A percentile compares a stretch with the other conserved stretches of the same genome.
Evolutionary conservation across 306 rosid genomes (phyloP).

Genomic region (Pueraria montana): DNA sequence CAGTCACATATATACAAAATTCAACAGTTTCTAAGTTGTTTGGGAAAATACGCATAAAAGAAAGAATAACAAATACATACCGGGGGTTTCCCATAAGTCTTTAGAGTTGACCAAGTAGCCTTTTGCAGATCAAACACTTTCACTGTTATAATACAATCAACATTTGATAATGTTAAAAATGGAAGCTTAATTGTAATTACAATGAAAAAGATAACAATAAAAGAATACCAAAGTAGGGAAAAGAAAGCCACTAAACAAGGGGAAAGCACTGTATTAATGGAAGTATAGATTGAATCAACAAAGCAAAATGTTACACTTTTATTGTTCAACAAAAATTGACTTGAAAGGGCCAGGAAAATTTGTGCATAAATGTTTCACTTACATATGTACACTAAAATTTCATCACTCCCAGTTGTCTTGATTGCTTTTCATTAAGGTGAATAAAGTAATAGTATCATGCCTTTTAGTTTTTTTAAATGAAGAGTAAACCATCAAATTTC

Average conservation of each 20-base stretch:
- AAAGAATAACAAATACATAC: slow-evolving; percentile 56
- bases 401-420: slow-evolving; percentile 25
- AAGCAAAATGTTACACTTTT: neutral
- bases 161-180: neutral
- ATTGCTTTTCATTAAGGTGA: slow-evolving; percentile 27
- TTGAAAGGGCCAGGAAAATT: slow-evolving; percentile 2
- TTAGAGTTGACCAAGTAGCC: slow-evolving; percentile 75
- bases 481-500: slow-evolving; percentile 6
- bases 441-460: neutral
- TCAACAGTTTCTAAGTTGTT: too few species aligned
- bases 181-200: neutral
- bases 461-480: slow-evolving; percentile 9
- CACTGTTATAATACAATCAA: slow-evolving; percentile 59
- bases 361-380: slow-evolving; percentile 6
- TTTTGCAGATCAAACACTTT: slow-evolving; percentile 74
- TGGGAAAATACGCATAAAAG: too few species aligned
- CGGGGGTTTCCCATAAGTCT: slow-evolving; percentile 93
- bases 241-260: slow-evolving; percentile 6
- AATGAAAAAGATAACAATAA: slow-evolving; percentile 5
- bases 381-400: slow-evolving; percentile 23
- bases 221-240: neutral
- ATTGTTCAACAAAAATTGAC: slow-evolving; percentile 9
- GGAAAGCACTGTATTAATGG: too few species aligned
- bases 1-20: neutral
- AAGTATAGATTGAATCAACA: too few species aligned